Conservation (phyloP, 176 grass and related monocot genomes). For the Zoysia japonica region DNA sequence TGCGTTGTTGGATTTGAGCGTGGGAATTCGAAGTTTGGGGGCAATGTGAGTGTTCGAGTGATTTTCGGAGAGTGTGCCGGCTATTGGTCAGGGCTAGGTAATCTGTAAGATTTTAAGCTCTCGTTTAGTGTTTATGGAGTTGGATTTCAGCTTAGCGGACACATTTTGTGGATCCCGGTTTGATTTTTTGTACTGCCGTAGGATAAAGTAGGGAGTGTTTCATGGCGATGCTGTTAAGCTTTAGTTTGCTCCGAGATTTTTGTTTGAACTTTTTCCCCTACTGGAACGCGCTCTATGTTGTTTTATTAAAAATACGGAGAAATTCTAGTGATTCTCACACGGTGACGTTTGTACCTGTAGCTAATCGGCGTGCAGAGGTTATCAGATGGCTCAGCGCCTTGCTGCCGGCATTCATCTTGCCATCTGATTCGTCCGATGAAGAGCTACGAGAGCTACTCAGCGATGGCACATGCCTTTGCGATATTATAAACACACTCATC, state of each 20-base stretch:
- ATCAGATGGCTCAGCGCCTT: slow-evolving; percentile 68
- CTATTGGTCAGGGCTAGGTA: neutral
- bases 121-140: neutral
- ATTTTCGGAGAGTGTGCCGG: neutral
- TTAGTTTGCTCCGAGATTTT: slow-evolving; percentile 14
- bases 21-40: neutral
- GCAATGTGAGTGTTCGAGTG: neutral
- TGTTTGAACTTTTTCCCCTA: neutral
- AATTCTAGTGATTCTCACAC: neutral
- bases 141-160: neutral
- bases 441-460: slow-evolving; percentile 67
- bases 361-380: slow-evolving; percentile 51
- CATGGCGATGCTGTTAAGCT: neutral
- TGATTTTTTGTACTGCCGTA: neutral
- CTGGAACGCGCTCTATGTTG: neutral
- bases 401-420: slow-evolving; percentile 56
- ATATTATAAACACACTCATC: slow-evolving; percentile 49
- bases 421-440: slow-evolving; percentile 57
- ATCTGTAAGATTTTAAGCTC: neutral
- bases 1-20: neutral
- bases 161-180: neutral
- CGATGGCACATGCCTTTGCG: slow-evolving; percentile 65
- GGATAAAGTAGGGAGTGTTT: neutral
- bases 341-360: slow-evolving; percentile 37
- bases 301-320: neutral